A percentile compares a stretch with the other conserved stretches of the same genome.
phyloP scores from a whole-genome alignment of 805 yeast species.

The Pichia gijzeniarum region DNA sequence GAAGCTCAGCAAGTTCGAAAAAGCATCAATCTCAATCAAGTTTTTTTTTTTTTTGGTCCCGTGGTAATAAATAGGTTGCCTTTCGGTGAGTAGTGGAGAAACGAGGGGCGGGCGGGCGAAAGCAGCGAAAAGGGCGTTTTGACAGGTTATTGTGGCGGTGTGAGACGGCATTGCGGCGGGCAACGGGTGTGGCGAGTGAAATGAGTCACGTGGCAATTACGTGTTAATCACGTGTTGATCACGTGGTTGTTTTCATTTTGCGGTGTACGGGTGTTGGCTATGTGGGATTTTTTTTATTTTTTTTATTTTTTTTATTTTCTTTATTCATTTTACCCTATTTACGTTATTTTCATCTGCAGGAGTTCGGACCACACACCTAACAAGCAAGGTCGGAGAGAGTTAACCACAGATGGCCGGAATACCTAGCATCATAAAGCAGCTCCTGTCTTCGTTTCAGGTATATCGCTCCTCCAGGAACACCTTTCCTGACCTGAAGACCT shows the following conservation, averaged over 20 bases:
- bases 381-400: too few relatives aligned
- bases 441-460: background rate
- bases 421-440: background rate
- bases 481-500: constrained; percentile 2
- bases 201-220: background rate
- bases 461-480: background rate
- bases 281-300: background rate
- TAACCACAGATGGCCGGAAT: background rate
- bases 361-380: too few relatives aligned
- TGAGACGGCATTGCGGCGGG: background rate
- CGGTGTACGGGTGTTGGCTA: background rate
- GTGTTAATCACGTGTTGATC: background rate
- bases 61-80: too few relatives aligned
- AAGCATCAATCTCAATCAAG: too few relatives aligned
- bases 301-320: background rate
- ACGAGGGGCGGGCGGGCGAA: too few relatives aligned
- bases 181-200: background rate
- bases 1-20: too few relatives aligned
- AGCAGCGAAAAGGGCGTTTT: too few relatives aligned
- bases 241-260: constrained; percentile 1
- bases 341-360: too few relatives aligned
- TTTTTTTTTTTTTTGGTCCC: too few relatives aligned
- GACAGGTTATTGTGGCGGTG: too few relatives aligned
- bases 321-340: background rate
- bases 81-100: too few relatives aligned